Evolutionary conservation across 768 basidiomycete species (phyloP).

Genomic region (Boletus reticulatus): DNA sequence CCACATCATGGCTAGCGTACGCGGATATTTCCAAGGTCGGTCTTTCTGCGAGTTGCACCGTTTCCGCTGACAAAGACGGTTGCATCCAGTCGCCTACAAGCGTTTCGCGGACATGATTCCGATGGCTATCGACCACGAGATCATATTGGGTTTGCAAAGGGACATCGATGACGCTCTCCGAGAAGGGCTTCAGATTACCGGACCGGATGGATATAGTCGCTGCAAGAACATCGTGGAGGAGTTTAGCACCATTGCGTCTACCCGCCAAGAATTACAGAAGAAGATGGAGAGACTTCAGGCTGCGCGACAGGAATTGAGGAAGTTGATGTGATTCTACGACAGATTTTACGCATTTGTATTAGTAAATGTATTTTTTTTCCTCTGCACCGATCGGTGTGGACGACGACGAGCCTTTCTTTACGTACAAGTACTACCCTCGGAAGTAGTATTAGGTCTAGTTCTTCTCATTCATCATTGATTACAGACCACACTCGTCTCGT

Average conservation of each 20-base stretch:
- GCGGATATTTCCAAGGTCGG: slow-evolving; percentile 69
- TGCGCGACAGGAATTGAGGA: slow-evolving; percentile 38
- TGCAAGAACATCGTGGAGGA: slow-evolving; percentile 53
- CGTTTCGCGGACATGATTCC: slow-evolving; percentile 40
- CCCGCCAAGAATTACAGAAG: slow-evolving; percentile 48
- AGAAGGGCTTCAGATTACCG: slow-evolving; percentile 48
- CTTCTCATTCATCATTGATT: too few species aligned
- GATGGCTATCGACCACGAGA: slow-evolving; percentile 34
- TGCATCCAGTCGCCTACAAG: slow-evolving; percentile 39
- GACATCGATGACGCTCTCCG: slow-evolving; percentile 44
- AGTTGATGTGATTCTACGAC: slow-evolving; percentile 1
- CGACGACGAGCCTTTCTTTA: too few species aligned
- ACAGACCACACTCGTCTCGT: too few species aligned
- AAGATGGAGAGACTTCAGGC: slow-evolving; percentile 47
- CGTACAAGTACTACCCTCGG: too few species aligned
- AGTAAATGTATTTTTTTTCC: too few species aligned
- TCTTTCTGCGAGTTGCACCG: neutral
- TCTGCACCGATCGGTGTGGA: too few species aligned
- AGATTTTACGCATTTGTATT: too few species aligned
- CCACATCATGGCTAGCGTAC: slow-evolving; percentile 62
- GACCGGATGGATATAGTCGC: slow-evolving; percentile 40
- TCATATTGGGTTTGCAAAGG: slow-evolving; percentile 43
- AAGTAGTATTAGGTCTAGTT: too few species aligned
- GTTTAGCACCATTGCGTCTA: slow-evolving; percentile 39
- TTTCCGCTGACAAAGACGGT: neutral